These are phyloP conservation scores for Penicillium sp. DNA, from an alignment of 2,329 filamentous ascomycete genomes.

Conservation along the genomic window DNA sequence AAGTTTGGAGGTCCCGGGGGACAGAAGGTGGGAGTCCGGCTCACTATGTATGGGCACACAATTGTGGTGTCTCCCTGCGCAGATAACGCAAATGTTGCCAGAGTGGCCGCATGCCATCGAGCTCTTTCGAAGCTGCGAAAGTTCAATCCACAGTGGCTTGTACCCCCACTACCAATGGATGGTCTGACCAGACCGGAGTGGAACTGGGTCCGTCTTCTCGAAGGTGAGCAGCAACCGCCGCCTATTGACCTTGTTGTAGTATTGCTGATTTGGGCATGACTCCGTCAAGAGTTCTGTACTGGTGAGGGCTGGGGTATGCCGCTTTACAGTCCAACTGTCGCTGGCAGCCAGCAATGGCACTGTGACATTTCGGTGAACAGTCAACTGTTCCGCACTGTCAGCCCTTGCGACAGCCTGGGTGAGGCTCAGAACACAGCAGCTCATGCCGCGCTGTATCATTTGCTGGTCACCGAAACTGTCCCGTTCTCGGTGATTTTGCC, in stretches of 20 bases:
- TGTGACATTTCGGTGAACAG: slow-evolving; percentile 27
- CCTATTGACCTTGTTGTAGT: background rate
- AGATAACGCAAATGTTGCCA: slow-evolving; percentile 19
- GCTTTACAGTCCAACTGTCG: background rate
- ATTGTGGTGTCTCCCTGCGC: slow-evolving; percentile 14
- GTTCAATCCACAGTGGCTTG: slow-evolving; percentile 25
- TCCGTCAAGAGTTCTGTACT: slow-evolving; percentile 23
- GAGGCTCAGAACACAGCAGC: slow-evolving; percentile 32
- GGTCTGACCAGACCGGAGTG: slow-evolving; percentile 16
- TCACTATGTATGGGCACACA: slow-evolving; percentile 33
- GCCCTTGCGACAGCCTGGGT: slow-evolving; percentile 12
- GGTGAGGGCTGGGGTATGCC: slow-evolving; percentile 1
- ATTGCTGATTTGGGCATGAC: background rate
- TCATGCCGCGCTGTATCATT: slow-evolving; percentile 27
- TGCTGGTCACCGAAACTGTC: slow-evolving; percentile 16
- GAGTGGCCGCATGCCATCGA: slow-evolving; percentile 26
- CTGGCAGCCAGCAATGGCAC: slow-evolving; percentile 14
- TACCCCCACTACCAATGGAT: slow-evolving; percentile 29
- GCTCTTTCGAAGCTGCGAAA: slow-evolving; percentile 27
- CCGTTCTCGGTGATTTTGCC: slow-evolving; percentile 1
- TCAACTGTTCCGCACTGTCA: slow-evolving; percentile 18
- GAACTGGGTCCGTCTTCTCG: slow-evolving; percentile 31
- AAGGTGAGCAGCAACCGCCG: slow-evolving; percentile 21
- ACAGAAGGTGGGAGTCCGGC: slow-evolving; percentile 18
- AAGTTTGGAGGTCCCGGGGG: slow-evolving; percentile 12